Conservation (phyloP, 495 filamentous ascomycete genomes). For the Penicillium silybi region DNA sequence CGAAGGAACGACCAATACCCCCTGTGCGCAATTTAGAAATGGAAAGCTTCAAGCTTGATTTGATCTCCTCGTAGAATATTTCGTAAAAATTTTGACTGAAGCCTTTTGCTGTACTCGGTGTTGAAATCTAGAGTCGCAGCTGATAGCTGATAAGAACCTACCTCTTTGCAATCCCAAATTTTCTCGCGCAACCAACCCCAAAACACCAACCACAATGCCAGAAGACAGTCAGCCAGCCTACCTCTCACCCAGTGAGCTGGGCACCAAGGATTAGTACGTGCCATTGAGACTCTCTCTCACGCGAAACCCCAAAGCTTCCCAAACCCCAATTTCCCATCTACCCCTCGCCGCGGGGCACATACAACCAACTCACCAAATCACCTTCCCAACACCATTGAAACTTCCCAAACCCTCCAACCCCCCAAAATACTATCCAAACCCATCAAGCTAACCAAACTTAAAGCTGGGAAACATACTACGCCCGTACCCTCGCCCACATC, state of each 20-base stretch:
- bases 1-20: constrained; percentile 24
- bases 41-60: constrained; percentile 7
- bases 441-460: constrained; percentile 5
- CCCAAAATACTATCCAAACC: background rate
- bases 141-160: constrained; percentile 18
- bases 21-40: constrained; percentile 25
- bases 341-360: constrained; percentile 12
- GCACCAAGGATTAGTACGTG: constrained; percentile 53
- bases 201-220: constrained; percentile 17
- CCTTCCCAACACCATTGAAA: background rate
- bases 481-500: constrained; percentile 39
- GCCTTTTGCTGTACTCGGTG: background rate
- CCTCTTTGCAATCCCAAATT: constrained; percentile 11
- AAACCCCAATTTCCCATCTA: constrained; percentile 12
- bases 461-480: constrained; percentile 48
- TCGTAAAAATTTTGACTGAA: background rate
- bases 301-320: background rate
- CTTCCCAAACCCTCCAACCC: too few relatives aligned
- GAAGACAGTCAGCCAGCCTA: constrained; percentile 35
- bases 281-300: background rate
- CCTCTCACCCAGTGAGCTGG: constrained; percentile 49
- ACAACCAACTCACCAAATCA: background rate
- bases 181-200: constrained; percentile 9
- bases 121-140: background rate
- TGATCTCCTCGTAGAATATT: background rate